These are phyloP conservation scores for Hemileccinum impolitum DNA, from an alignment of 768 basidiomycete species.

Conservation along the genomic window DNA sequence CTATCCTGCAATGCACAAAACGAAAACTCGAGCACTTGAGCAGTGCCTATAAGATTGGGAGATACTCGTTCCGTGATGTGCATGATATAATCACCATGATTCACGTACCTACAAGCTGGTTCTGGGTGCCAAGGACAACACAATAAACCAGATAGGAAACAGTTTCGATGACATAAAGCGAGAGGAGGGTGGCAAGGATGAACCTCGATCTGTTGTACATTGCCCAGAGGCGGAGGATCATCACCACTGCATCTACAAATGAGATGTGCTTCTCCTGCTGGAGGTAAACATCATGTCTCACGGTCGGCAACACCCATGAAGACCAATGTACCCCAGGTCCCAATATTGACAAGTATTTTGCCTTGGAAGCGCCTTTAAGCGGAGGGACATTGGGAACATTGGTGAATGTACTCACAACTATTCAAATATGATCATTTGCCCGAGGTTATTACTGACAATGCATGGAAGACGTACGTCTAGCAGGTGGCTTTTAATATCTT, in stretches of 20 bases:
- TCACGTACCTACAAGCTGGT: not conserved
- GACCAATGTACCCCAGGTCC: not conserved
- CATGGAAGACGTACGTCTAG: not conserved
- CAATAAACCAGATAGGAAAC: not conserved
- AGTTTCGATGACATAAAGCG: not conserved
- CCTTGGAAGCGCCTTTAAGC: not conserved
- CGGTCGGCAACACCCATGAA: slow-evolving; percentile 1
- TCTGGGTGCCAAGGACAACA: not conserved
- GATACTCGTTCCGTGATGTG: not conserved
- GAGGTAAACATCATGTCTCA: not conserved
- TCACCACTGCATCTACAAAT: not conserved
- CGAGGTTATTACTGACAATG: not conserved
- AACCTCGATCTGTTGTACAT: not conserved
- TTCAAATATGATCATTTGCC: not conserved
- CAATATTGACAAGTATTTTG: not conserved
- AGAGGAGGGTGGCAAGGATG: not conserved
- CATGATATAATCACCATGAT: not conserved
- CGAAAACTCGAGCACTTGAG: not conserved
- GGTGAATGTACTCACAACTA: not conserved
- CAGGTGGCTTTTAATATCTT: not conserved
- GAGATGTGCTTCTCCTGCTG: not conserved
- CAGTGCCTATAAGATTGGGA: not conserved
- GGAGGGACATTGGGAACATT: not conserved
- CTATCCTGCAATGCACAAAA: not conserved
- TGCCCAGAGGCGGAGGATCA: slow-evolving; percentile 2